A percentile compares a stretch with the other conserved stretches of the same genome.
These are phyloP conservation scores for Plasmodiophora brassicae DNA, from an alignment of 208 protist genomes.

Conservation along the genomic window DNA sequence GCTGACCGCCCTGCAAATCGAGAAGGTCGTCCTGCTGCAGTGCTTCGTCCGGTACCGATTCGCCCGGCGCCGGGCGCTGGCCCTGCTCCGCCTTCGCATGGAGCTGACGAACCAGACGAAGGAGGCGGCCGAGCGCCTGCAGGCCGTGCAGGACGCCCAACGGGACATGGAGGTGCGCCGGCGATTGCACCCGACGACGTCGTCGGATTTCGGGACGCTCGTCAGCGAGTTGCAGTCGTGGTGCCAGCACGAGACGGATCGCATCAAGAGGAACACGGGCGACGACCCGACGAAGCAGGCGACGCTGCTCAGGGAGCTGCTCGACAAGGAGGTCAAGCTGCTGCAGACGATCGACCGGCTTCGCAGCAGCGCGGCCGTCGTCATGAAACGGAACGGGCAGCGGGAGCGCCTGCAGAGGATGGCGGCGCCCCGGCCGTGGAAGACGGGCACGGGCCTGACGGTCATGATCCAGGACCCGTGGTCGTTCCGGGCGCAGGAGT, in stretches of 20 bases:
- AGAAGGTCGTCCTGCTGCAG: conserved; percentile 78
- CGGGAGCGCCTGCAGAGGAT: conserved; percentile 61
- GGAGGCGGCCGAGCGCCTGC: conserved; percentile 61
- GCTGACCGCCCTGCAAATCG: conserved; percentile 63
- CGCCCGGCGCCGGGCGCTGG: conserved; percentile 66
- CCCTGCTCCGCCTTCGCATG: conserved; percentile 64
- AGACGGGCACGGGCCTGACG: conserved; percentile 46
- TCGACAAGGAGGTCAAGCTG: conserved; percentile 83
- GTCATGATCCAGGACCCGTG: conserved; percentile 75
- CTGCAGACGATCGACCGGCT: conserved; percentile 88
- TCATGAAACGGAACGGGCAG: conserved; percentile 66
- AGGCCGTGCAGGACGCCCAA: conserved; percentile 63
- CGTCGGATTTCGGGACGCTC: conserved; percentile 80
- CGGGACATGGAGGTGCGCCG: conserved; percentile 72
- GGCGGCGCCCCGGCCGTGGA: conserved; percentile 75
- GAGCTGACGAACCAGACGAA: conserved; percentile 64
- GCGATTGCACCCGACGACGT: conserved; percentile 76
- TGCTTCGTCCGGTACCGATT: conserved; percentile 82
- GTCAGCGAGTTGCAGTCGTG: conserved; percentile 80
- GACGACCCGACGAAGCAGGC: conserved; percentile 60
- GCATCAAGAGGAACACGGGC: conserved; percentile 66
- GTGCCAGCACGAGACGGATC: conserved; percentile 69
- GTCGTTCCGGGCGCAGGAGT: conserved; percentile 81
- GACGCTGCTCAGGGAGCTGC: conserved; percentile 72
- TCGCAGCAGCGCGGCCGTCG: conserved; percentile 58